A percentile compares a stretch with the other conserved stretches of the same genome.
Evolutionary conservation across 164 flowering plant species (phyloP).

Genomic region (Stephania japonica): DNA sequence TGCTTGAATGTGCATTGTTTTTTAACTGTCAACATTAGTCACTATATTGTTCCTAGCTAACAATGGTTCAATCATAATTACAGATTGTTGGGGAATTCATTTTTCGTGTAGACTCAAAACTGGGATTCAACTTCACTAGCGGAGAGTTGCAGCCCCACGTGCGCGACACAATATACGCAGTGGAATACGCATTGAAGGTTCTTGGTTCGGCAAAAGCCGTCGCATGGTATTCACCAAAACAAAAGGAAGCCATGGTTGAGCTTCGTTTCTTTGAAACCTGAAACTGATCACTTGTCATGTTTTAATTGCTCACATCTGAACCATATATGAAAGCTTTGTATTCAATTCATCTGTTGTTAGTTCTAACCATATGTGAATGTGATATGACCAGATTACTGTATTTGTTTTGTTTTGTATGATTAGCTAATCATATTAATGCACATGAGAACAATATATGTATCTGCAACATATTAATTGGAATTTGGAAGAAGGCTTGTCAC

Average conservation of each 20-base stretch:
- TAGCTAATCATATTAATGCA: no score
- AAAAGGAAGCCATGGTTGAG: conserved; percentile 78
- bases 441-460: no score
- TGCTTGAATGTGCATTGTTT: background rate
- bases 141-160: conserved; percentile 23
- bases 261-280: conserved; percentile 66
- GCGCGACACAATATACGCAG: conserved; percentile 58
- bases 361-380: no score
- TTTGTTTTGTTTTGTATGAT: no score
- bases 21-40: background rate
- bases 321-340: no score
- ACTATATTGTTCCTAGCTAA: background rate
- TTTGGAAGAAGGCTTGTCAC: no score
- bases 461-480: no score
- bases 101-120: conserved; percentile 61
- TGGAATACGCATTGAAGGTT: conserved; percentile 86
- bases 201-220: conserved; percentile 91
- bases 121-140: conserved; percentile 40
- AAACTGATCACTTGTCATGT: no score
- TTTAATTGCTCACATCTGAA: no score
- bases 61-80: conserved; percentile 7
- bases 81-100: conserved; percentile 88
- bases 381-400: no score
- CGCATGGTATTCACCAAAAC: conserved; percentile 89
- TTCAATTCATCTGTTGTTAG: no score